Conservation (phyloP, 306 rosid genomes). For the Rosa chinensis region DNA sequence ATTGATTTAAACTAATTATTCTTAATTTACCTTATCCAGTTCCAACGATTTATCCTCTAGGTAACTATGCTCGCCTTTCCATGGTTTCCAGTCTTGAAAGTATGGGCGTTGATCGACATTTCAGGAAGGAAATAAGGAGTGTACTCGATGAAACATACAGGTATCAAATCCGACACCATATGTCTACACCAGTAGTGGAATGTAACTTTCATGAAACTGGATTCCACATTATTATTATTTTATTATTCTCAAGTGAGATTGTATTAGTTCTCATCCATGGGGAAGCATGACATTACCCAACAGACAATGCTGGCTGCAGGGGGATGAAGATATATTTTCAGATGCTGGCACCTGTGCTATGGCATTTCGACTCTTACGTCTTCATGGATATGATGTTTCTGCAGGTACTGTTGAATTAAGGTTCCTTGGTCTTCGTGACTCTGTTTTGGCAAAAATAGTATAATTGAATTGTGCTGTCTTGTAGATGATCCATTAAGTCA, state of each 20-base stretch:
- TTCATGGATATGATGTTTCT: conserved; percentile 72
- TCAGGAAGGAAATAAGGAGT: conserved; percentile 58
- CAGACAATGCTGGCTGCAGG: conserved; percentile 57
- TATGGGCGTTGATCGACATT: conserved; percentile 69
- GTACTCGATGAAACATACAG: conserved; percentile 76
- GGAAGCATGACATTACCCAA: conserved; percentile 11
- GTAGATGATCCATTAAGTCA: conserved; percentile 58
- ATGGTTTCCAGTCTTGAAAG: conserved; percentile 74
- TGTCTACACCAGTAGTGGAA: conserved; percentile 20
- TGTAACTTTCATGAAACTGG: neutral
- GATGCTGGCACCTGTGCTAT: too few relatives aligned
- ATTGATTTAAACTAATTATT: conserved; percentile 16
- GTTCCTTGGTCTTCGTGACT: conserved; percentile 28
- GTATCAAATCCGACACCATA: conserved; percentile 33
- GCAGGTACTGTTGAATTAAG: conserved; percentile 35
- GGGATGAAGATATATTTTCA: too few relatives aligned
- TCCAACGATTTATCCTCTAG: conserved; percentile 75
- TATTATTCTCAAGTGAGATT: conserved; percentile 5
- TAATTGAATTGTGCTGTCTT: conserved; percentile 24
- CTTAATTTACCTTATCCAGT: conserved; percentile 37
- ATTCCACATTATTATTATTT: neutral
- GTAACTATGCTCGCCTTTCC: conserved; percentile 57
- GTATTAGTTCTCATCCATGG: conserved; percentile 9
- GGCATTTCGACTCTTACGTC: conserved; percentile 72
- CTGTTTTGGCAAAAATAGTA: neutral